Evolutionary conservation across 805 yeast genomes (phyloP), one percentile per base, ranked within the genome.

Genomic region (Saccharomycopsis sp.): DNA sequence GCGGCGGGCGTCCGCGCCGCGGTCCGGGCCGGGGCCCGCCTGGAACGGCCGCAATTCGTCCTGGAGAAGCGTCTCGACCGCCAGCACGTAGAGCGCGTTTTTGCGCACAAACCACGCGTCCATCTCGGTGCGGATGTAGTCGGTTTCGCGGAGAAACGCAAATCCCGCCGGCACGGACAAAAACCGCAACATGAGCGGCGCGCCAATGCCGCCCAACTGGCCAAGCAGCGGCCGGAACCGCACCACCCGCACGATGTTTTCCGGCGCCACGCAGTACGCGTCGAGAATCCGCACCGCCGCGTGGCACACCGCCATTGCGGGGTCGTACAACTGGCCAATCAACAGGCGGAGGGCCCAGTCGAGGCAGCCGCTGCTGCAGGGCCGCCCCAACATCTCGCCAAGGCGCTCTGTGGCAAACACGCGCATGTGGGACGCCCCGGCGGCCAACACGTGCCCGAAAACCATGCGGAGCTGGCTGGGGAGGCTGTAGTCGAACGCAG

Each of bases 131-230:
- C 81, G 82, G 21, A 89, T 78, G 64, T 82, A 84, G 52, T 86
- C 82, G 44, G 79, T 71, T 15, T 77, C 80, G 44, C 78, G 75
- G 53, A 89, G 71, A 62, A 84, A 85, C 44, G 76, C 75, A 68
- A 88, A 89, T 0, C 98, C 99, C 8, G 71, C 66, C 0, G 89
- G 72, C 0, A 85, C 80, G 2, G 87, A 78, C 54, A 92, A 71
- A 58, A 90, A 79, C 55, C 83, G 79, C 64, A 85, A 74, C 54
- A 89, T 69, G 34, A 91, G 70, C 0, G 82, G 81, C 2, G 82
- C 79, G 4, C 83, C 78, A 20, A 78, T 71, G 34, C 76, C 78
- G 0, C 80, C 78, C 53, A 81, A 66, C 64, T 81, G 84, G 7
- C 72, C 73, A 15, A 87, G 69, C 9, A 83, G 75, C 2, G 96